A percentile compares a stretch with the other conserved stretches of the same genome.
Evolutionary conservation across 1,284 basidiomycete species (phyloP).

Genomic region (Testicularia cyperi): DNA sequence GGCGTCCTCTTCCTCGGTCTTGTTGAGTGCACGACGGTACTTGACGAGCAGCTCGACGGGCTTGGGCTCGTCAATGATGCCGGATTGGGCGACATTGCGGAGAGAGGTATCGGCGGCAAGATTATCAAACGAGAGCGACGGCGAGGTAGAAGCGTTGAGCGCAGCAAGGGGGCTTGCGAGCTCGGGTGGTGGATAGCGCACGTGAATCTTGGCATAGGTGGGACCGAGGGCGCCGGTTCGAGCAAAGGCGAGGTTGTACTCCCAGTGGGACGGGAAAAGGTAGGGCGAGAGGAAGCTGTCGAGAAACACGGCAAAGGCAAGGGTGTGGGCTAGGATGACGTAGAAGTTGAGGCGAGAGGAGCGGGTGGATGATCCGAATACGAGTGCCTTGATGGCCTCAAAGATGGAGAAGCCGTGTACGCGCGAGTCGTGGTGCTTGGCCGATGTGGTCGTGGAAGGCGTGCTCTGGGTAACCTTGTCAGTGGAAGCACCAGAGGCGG

Average conservation of each 20-base stretch:
- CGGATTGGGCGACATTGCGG: neutral
- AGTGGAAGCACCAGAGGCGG: neutral
- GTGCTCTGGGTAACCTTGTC: too few species aligned
- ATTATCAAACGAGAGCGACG: slow-evolving; percentile 25
- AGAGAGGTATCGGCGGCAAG: slow-evolving; percentile 36
- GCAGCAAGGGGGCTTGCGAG: slow-evolving; percentile 18
- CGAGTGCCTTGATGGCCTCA: slow-evolving; percentile 25
- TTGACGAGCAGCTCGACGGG: slow-evolving; percentile 44
- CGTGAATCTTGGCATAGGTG: slow-evolving; percentile 47
- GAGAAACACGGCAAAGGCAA: slow-evolving; percentile 48
- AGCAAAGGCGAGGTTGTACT: slow-evolving; percentile 53
- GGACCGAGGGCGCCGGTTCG: slow-evolving; percentile 52
- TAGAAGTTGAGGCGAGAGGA: slow-evolving; percentile 41
- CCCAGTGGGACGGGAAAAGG: slow-evolving; percentile 57
- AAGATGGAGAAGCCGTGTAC: slow-evolving; percentile 6
- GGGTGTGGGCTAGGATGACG: slow-evolving; percentile 40
- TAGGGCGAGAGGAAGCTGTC: slow-evolving; percentile 55
- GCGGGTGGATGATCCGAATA: slow-evolving; percentile 45
- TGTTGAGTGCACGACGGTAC: slow-evolving; percentile 21
- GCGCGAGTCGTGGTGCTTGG: slow-evolving; percentile 1
- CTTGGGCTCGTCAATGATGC: slow-evolving; percentile 11
- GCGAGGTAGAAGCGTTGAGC: slow-evolving; percentile 5
- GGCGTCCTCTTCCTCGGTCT: slow-evolving; percentile 9
- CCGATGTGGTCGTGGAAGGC: neutral
- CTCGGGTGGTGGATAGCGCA: slow-evolving; percentile 54